Evolutionary conservation across 257 asterid genomes (phyloP).

Genomic region (Parsonsia alboflavescens): DNA sequence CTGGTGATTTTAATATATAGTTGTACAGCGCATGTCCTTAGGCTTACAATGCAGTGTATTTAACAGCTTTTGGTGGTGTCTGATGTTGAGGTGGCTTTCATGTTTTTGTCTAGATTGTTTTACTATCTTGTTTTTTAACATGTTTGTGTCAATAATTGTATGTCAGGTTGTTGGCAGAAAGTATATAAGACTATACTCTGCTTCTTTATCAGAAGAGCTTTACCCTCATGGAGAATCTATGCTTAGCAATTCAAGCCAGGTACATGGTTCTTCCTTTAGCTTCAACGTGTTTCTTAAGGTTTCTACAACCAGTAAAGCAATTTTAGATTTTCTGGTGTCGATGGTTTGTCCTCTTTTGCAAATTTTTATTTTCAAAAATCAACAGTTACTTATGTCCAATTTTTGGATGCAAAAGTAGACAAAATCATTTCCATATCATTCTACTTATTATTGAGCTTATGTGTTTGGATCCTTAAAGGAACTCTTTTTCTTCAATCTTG

Average conservation of each 20-base stretch:
- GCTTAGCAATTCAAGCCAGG: conserved; percentile 97
- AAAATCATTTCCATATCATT: neutral
- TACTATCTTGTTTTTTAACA: neutral
- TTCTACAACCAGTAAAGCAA: neutral
- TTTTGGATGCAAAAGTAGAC: neutral
- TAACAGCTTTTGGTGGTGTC: neutral
- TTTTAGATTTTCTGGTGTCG: neutral
- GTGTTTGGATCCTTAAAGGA: neutral
- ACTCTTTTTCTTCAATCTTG: neutral
- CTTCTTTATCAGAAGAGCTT: conserved; percentile 55
- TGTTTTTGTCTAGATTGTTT: neutral
- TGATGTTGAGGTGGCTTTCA: neutral
- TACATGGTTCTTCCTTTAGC: conserved; percentile 14
- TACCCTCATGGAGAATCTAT: conserved; percentile 59
- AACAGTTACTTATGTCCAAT: neutral
- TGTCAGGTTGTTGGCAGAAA: conserved; percentile 53
- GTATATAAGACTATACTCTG: conserved; percentile 54
- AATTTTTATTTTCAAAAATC: too few relatives aligned
- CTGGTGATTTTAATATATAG: neutral
- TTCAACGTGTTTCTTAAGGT: neutral
- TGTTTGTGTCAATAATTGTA: conserved; percentile 1
- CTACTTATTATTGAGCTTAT: neutral
- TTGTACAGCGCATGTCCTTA: neutral
- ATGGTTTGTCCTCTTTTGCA: neutral
- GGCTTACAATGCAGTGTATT: neutral